phyloP scores from a whole-genome alignment of 371 early-diverging fungal species.

The Mucor lusitanicus region DNA sequence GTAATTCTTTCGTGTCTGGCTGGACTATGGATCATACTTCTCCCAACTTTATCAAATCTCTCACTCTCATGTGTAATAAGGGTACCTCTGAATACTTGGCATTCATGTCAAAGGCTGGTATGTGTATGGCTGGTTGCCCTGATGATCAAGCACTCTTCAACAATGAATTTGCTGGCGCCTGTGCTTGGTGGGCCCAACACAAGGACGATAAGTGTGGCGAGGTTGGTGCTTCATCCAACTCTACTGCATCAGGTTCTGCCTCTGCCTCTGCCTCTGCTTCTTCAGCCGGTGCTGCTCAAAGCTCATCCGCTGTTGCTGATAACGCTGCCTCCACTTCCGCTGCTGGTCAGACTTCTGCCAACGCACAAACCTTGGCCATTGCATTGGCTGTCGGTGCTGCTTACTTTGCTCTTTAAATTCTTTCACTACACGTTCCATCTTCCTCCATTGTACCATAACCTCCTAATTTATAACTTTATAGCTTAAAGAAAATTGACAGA shows the following conservation, averaged over 20 bases:
- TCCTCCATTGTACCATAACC: background rate
- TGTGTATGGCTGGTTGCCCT: slow-evolving; percentile 35
- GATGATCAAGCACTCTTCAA: slow-evolving; percentile 13
- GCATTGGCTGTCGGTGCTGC: slow-evolving; percentile 12
- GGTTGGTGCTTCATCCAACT: background rate
- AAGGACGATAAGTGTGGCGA: slow-evolving; percentile 20
- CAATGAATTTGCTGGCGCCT: slow-evolving; percentile 25
- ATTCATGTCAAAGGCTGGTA: slow-evolving; percentile 43
- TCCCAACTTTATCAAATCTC: slow-evolving; percentile 31
- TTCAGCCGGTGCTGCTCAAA: background rate
- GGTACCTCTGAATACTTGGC: slow-evolving; percentile 21
- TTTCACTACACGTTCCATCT: background rate
- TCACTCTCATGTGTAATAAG: slow-evolving; percentile 30
- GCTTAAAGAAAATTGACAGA: background rate
- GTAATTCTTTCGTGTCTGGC: slow-evolving; percentile 7
- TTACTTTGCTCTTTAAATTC: slow-evolving; percentile 17
- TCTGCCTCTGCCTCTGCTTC: background rate
- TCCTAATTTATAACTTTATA: background rate
- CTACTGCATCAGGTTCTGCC: background rate
- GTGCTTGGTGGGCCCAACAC: slow-evolving; percentile 22
- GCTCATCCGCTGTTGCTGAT: background rate
- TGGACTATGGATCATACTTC: slow-evolving; percentile 34
- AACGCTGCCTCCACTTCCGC: slow-evolving; percentile 1
- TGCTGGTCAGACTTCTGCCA: slow-evolving; percentile 1
- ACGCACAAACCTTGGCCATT: background rate